Percentiles rank a stretch among this genome's conserved stretches.
phyloP scores from a whole-genome alignment of 768 basidiomycete species.

The Mycena amicta region DNA sequence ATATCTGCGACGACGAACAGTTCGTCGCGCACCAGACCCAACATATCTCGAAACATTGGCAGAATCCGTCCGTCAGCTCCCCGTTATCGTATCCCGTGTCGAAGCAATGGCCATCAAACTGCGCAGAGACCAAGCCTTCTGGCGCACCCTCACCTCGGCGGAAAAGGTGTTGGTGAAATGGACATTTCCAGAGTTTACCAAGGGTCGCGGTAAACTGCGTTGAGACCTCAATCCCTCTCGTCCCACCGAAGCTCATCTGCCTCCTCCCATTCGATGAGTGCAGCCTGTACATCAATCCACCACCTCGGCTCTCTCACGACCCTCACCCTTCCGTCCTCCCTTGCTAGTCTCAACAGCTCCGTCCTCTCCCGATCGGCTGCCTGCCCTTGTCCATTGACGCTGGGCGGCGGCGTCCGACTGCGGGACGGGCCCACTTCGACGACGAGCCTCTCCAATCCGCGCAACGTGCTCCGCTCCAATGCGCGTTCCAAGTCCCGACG shows the following conservation, averaged over 20 bases:
- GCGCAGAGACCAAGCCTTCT: neutral
- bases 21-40: neutral
- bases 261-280: constrained; percentile 17
- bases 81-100: constrained; percentile 11
- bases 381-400: neutral
- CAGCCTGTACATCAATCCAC: constrained; percentile 21
- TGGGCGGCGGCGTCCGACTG: constrained; percentile 12
- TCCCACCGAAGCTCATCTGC: constrained; percentile 17
- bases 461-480: constrained; percentile 12
- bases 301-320: constrained; percentile 13
- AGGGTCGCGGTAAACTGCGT: constrained; percentile 14
- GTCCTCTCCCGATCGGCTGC: neutral
- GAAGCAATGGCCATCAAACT: constrained; percentile 8
- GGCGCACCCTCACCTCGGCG: constrained; percentile 6
- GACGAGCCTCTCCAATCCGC: constrained; percentile 13
- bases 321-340: constrained; percentile 14
- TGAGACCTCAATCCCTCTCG: constrained; percentile 6
- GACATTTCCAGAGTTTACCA: constrained; percentile 15
- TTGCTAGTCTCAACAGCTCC: constrained; percentile 9
- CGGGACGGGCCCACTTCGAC: constrained; percentile 13
- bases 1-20: constrained; percentile 12
- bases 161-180: constrained; percentile 15
- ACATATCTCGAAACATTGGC: constrained; percentile 7
- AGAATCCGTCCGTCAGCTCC: constrained; percentile 14
- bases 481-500: constrained; percentile 14